Evolutionary conservation across 1,284 basidiomycete genomes (phyloP).

Genomic region (Ceratobasidium sp.): DNA sequence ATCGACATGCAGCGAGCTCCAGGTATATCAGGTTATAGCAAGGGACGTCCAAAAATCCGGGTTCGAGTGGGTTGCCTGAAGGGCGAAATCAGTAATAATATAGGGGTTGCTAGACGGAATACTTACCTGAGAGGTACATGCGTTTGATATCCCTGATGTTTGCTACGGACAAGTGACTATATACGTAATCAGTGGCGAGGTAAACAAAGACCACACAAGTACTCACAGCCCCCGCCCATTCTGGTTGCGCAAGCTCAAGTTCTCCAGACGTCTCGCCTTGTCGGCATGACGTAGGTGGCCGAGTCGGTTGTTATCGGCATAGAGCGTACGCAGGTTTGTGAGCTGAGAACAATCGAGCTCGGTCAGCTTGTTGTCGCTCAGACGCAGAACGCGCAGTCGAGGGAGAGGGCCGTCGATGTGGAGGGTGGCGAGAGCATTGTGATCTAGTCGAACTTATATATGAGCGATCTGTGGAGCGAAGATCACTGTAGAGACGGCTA

Average conservation of each 20-base stretch:
- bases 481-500: background rate
- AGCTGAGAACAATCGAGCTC: slow-evolving; percentile 78
- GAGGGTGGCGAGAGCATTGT: slow-evolving; percentile 25
- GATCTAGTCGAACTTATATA: slow-evolving; percentile 23
- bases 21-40: slow-evolving; percentile 94
- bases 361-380: slow-evolving; percentile 85
- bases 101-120: slow-evolving; percentile 49
- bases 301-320: slow-evolving; percentile 90
- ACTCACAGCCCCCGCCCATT: slow-evolving; percentile 79
- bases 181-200: slow-evolving; percentile 6
- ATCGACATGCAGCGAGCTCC: slow-evolving; percentile 91
- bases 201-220: slow-evolving; percentile 31
- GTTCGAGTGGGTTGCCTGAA: slow-evolving; percentile 58
- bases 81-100: background rate
- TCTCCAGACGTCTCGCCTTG: slow-evolving; percentile 81
- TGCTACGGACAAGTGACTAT: slow-evolving; percentile 64
- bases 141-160: slow-evolving; percentile 92
- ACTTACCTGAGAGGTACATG: slow-evolving; percentile 91
- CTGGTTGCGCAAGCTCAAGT: slow-evolving; percentile 93
- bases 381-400: slow-evolving; percentile 84
- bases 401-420: slow-evolving; percentile 69
- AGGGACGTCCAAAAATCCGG: slow-evolving; percentile 67
- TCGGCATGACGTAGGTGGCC: slow-evolving; percentile 67
- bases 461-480: slow-evolving; percentile 56
- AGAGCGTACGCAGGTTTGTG: slow-evolving; percentile 87